Base-by-base conservation (phyloP, 2,329 filamentous ascomycete genomes). In the Zymoseptoria tritici region DNA sequence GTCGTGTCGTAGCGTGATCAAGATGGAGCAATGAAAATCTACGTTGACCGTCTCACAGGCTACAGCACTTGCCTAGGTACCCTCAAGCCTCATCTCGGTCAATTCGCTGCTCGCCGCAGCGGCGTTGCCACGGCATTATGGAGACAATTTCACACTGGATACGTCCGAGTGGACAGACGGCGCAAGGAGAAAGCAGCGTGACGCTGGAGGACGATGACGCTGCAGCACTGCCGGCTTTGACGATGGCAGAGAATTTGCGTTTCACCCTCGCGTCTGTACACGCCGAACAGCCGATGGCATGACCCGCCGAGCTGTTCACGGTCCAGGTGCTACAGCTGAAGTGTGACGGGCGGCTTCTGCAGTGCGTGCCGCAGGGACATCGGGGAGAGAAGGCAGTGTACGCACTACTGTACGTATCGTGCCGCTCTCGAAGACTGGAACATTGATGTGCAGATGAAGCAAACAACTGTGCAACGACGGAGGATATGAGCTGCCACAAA, bases 381-480 rank as follows among this genome's bases (percentile, higher is more conserved):
- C 57, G 36, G 36, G 52, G 22, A 26, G 52, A 53, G 21, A 20
- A 53, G 22, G 52, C 22, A 53, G 19, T 9, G 29, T 24, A 29
- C 7, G 20, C 22, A 29, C 13, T 29, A 29, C 26, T 29, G 26
- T 29, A 29, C 26, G 26, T 29, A n/a, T n/a, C 36, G 16, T 46
- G 36, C 13, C 36, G 36, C 36, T 46, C 16, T 46, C 4, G 36
- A 46, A 46, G 51, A 42, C 16, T 46, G 36, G 36, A 46, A 46
- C 52, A 42, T 52, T 54, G 58, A 63, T 60, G 57, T 61, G 57
- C 63, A 56, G 64, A 59, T 55, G 54, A 54, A 63, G 64, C 62
- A 66, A 66, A 66, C 64, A 64, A 66, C 60, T 62, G 60, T 66
- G 36, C 36, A 46, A 57, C 62, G 57, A 66, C 60, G 36, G 50